Conservation (phyloP, 2,329 filamentous ascomycete species). For the Alternaria consortialis region DNA sequence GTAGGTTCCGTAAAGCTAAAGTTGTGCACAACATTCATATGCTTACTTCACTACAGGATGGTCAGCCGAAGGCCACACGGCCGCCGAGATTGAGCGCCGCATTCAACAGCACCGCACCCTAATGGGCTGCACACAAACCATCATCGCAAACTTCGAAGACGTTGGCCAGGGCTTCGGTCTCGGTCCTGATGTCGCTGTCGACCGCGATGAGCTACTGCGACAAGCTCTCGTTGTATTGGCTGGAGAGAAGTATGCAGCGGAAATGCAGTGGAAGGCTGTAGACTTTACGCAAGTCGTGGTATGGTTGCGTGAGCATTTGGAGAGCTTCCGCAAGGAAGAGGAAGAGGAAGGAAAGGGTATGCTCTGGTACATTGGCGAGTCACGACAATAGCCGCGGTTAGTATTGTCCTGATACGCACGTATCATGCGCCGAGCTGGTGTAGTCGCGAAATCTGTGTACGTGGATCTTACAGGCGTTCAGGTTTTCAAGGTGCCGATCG, state of each 20-base stretch:
- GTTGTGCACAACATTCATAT: conserved; percentile 4
- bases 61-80: conserved; percentile 39
- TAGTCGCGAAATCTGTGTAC: conserved; percentile 18
- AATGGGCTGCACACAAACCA: conserved; percentile 44
- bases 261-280: conserved; percentile 45
- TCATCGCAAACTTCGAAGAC: conserved; percentile 44
- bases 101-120: conserved; percentile 46
- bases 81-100: conserved; percentile 42
- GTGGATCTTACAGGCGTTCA: conserved; percentile 19
- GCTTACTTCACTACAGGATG: conserved; percentile 36
- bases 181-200: conserved; percentile 25
- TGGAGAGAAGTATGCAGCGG: conserved; percentile 42
- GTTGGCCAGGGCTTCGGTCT: conserved; percentile 38
- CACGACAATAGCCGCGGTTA: background rate
- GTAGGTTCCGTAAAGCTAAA: conserved; percentile 28
- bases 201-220: conserved; percentile 44
- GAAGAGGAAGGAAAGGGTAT: conserved; percentile 40
- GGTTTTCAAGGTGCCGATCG: conserved; percentile 12
- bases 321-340: conserved; percentile 38
- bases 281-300: conserved; percentile 41
- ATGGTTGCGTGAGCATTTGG: conserved; percentile 42
- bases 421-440: conserved; percentile 5
- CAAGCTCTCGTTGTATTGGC: conserved; percentile 47
- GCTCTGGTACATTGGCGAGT: conserved; percentile 40
- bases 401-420: conserved; percentile 5